phyloP scores from a whole-genome alignment of 371 early-diverging fungal species.

The Haplosporangium sp. region DNA sequence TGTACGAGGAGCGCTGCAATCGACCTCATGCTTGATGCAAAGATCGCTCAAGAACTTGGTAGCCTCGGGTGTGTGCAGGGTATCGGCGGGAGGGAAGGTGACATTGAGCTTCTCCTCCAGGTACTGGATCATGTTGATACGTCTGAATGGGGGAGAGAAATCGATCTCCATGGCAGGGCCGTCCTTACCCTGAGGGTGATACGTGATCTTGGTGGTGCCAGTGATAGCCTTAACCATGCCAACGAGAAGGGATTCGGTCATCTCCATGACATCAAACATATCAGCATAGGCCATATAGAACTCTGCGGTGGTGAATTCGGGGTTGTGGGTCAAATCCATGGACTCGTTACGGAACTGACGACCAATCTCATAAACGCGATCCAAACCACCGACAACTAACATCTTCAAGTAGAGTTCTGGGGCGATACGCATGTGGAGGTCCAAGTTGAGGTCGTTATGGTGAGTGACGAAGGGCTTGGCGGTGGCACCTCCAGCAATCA shows the following conservation, averaged over 20 bases:
- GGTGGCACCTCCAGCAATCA: conserved; percentile 99
- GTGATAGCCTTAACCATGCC: conserved; percentile 94
- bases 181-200: conserved; percentile 93
- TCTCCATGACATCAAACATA: conserved; percentile 95
- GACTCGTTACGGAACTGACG: conserved; percentile 99
- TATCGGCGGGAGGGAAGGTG: conserved; percentile 91
- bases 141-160: conserved; percentile 98
- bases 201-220: conserved; percentile 90
- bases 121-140: conserved; percentile 94
- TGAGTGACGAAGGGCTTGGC: conserved; percentile 99
- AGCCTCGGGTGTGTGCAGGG: conserved; percentile 85
- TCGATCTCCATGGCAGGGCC: conserved; percentile 87
- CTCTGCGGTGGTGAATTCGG: conserved; percentile 99
- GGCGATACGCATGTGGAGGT: conserved; percentile 99
- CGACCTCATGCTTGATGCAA: conserved; percentile 93
- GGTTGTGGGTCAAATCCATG: conserved; percentile 99
- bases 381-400: conserved; percentile 98
- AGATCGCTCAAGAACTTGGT: conserved; percentile 91
- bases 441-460: conserved; percentile 99
- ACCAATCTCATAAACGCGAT: conserved; percentile 99
- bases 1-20: conserved; percentile 96
- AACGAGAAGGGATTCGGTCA: conserved; percentile 94
- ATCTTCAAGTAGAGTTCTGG: conserved; percentile 99
- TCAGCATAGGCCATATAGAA: conserved; percentile 99
- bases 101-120: conserved; percentile 91